Base-by-base conservation (phyloP, 768 basidiomycete species). In the Epithele typhae region DNA sequence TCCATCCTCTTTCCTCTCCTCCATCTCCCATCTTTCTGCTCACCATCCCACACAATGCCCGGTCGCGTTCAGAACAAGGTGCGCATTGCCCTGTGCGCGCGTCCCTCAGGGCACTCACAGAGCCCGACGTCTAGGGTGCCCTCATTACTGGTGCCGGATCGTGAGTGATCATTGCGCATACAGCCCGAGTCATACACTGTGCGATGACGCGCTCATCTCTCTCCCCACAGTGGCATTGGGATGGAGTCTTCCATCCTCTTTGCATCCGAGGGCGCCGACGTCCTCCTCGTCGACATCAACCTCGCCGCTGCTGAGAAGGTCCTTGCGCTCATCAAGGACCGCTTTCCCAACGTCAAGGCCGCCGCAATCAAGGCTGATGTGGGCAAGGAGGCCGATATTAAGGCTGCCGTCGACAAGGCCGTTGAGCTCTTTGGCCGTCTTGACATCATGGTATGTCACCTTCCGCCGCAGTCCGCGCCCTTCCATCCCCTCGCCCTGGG, bases 211-310 rank as follows among this genome's bases (percentile, higher is more conserved):
- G 27, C 27, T 14, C 27, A 30, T 30, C 27, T 30, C 30, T 12
- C 25, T 25, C 40, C 7, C 8, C 5, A 39, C 23, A 97, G 94
- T 46, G 96, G 96, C 1, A 96, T 99, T 64, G 96, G 96, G 22
- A 78, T 98, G 39, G 93, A 99, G 70, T 87, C 93, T 0, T 83
- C 92, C n/a, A 75, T 97, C 50, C 77, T 97, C 37, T 99, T 99
- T 64, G 95, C 95, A 2, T 77, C 80, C 52, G 96, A 99, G 65
- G 94, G 95, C 21, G 92, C 92, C n/a, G 79, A 84, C 58, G 82
- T 98, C 50, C 63, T 97, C 36, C 78, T 94, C 36, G 87, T 83
- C 25, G 96, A 99, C 64, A 81, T 98, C 64, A 96, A 93, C 65
- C 54, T 82, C 19, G 68, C 74, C 18, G 86, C 82, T 21, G 92